Base-by-base conservation (phyloP, 805 yeast genomes). In the Yamadazyma sp. region DNA sequence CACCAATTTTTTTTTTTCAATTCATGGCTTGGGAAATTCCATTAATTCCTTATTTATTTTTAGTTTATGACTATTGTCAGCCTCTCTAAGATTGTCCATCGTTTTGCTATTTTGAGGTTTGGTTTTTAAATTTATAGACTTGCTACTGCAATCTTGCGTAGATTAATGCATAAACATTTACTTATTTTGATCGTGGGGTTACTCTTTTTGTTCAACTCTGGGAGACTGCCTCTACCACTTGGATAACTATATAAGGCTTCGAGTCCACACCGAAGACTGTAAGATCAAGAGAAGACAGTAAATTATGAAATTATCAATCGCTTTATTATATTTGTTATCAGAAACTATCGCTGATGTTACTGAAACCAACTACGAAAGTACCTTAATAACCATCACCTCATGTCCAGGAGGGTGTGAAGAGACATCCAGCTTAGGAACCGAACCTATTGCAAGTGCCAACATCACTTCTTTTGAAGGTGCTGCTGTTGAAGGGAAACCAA, bases 361-460 rank as follows among this genome's bases (percentile, higher is more conserved):
- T 29, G 52, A 29, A 24, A 44, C 36, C 15, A 40, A 34, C 4
- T 30, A 34, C 11, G 32, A 45, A 23, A 48, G 60, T 43, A 56
- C 62, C 27, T 33, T 52, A 22, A 48, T 46, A 39, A 52, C 60
- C 31, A 48, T 61, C 43, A 55, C 55, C 24, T 40, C 49, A 15
- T 53, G 54, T 39, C 26, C 34, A 7, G 45, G 34, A n/a, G 20
- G 33, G 42, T 39, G 40, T 42, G 23, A 37, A 43, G n/a, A n/a
- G n/a, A n/a, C n/a, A 31, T 20, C n/a, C 18, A 10, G n/a, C n/a
- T 14, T 18, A 11, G 46, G 34, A 11, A 43, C 52, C 28, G 37
- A 18, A 9, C 42, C 42, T 48, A 42, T 53, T 16, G 44, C 42
- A 38, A 38, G 15, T 18, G 40, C 43, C 10, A 34, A 38, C 21